A percentile compares a stretch with the other conserved stretches of the same genome.
phyloP scores from a whole-genome alignment of 202 grass and related monocot species.

The Digitaria exilis region DNA sequence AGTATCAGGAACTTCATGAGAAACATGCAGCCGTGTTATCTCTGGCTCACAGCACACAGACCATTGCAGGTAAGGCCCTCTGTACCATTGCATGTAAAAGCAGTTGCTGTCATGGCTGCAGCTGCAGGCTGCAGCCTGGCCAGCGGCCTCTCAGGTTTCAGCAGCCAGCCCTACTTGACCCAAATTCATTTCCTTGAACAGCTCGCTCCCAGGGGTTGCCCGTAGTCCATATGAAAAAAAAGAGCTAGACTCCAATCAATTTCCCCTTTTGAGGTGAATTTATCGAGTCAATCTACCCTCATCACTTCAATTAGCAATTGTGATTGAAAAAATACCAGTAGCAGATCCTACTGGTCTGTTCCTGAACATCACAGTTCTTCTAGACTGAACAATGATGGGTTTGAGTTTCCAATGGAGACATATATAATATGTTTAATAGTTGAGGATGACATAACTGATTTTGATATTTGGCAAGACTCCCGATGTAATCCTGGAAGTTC shows the following conservation, averaged over 20 bases:
- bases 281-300: slow-evolving; percentile 34
- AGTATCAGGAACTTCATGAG: slow-evolving; percentile 38
- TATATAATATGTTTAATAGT: neutral
- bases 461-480: slow-evolving; percentile 14
- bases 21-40: slow-evolving; percentile 44
- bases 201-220: slow-evolving; percentile 27
- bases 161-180: slow-evolving; percentile 13
- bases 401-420: neutral
- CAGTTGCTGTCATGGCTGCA: slow-evolving; percentile 28
- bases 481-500: slow-evolving; percentile 16
- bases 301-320: neutral
- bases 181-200: slow-evolving; percentile 39
- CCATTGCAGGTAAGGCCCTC: slow-evolving; percentile 7
- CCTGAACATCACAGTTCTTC: neutral
- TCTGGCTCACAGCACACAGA: slow-evolving; percentile 20
- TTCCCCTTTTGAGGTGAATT: slow-evolving; percentile 34
- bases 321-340: slow-evolving; percentile 15
- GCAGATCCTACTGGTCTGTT: no score
- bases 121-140: neutral
- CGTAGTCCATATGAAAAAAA: slow-evolving; percentile 34
- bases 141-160: slow-evolving; percentile 18
- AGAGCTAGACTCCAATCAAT: slow-evolving; percentile 49
- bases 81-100: slow-evolving; percentile 29
- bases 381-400: neutral
- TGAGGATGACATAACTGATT: neutral